Base-by-base conservation (phyloP, 352 stramenopile genomes). In the Peronospora belbahrii region DNA sequence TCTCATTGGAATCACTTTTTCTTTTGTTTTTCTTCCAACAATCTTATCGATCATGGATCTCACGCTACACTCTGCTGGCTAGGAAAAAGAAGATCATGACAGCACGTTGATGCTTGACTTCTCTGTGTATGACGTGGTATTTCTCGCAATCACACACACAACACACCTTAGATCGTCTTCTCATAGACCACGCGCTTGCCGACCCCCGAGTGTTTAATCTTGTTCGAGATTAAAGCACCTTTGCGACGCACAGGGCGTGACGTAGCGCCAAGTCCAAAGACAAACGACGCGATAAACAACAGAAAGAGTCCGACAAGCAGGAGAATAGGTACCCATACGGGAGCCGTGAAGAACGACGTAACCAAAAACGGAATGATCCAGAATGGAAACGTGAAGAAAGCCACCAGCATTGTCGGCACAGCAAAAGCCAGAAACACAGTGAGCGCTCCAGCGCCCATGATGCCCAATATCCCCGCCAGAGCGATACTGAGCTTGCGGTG, bases 181-280 rank as follows among this genome's bases (percentile, higher is more conserved):
- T 88, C 76, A 53, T 91, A 91, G 30, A 88, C 72, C 31, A 91
- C 75, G 47, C 80, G 80, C 59, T 91, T 82, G 45, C 76, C 77
- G 9, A 88, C 67, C 36, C 88, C 66, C 50, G 65, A 85, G 61
- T 88, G 74, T 64, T 91, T 91, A 65, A 91, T 83, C 44, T 80
- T 80, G 49, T 60, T 72, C 33, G 70, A 78, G 45, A 88, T 67
- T 27, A 84, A 42, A 1, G 76, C 70, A 30, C 80, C 74, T 65
- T 88, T 83, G 50, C 80, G 80, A 63, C 80, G 80, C 51, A 91
- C 76, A 3, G 74, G 73, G 25, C 59, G 74, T 19, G 76, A 88
- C 8, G 80, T 91, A 24, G 84, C 70, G 37, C 80, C 77, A 3
- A 91, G 65, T 18, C 80, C 80, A 25, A 91, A 74, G 24, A 80